Conservation (phyloP, 495 filamentous ascomycete genomes). For the Penicillium canariense region DNA sequence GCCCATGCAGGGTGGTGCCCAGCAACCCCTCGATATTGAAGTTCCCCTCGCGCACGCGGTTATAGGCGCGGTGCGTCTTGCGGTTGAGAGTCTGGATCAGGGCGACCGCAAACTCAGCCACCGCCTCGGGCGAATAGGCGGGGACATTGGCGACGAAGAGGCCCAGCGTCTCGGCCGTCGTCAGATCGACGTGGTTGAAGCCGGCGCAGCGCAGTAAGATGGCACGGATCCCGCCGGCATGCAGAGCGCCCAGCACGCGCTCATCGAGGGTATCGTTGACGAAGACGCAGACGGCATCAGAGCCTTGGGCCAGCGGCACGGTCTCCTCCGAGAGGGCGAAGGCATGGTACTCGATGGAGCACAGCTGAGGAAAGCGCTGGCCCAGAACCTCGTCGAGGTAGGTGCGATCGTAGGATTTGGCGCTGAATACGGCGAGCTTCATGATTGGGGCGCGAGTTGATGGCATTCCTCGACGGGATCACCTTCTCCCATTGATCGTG, state of each 20-base stretch:
- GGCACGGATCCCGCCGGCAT: constrained; percentile 48
- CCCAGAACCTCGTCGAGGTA: constrained; percentile 41
- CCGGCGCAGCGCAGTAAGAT: constrained; percentile 68
- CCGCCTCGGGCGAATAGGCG: constrained; percentile 67
- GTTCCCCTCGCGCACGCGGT: constrained; percentile 69
- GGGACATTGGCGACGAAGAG: constrained; percentile 67
- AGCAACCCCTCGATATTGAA: constrained; percentile 65
- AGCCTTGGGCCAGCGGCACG: constrained; percentile 50
- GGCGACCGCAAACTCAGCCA: constrained; percentile 69
- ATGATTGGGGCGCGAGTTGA: constrained; percentile 26
- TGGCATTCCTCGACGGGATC: no score
- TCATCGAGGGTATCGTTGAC: constrained; percentile 62
- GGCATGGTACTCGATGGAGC: constrained; percentile 51
- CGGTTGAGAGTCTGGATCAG: constrained; percentile 69
- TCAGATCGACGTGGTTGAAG: constrained; percentile 66
- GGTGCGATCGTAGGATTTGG: constrained; percentile 58
- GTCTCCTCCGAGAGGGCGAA: constrained; percentile 57
- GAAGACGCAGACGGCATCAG: constrained; percentile 65
- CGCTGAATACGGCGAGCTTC: constrained; percentile 61
- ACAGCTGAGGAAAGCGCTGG: constrained; percentile 24
- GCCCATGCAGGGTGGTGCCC: constrained; percentile 57
- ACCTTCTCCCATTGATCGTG: not conserved
- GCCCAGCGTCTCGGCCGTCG: constrained; percentile 51
- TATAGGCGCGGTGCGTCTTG: constrained; percentile 68
- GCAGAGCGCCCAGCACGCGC: constrained; percentile 50